Evolutionary conservation across 257 asterid genomes (phyloP), one percentile per base, ranked within the genome.

Genomic region (Solanum acaule): DNA sequence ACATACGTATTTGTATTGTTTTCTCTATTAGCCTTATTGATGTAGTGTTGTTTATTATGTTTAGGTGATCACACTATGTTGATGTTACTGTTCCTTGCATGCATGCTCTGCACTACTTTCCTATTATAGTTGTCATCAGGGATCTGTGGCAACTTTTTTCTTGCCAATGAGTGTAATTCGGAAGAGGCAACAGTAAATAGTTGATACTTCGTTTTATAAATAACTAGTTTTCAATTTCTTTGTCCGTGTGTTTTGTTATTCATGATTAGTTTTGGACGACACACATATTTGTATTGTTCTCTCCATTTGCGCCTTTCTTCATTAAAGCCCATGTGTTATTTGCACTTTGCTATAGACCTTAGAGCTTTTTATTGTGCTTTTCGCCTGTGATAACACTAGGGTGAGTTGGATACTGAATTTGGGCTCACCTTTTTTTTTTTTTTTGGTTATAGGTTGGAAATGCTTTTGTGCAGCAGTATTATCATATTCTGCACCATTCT

Each of bases 381-480:
- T 31, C 0, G 42, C n/a, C 78, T 72, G 23, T 33, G 42, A 33
- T 35, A 75, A 8, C 18, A 6, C 31, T 75, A 31, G 56, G 65
- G 25, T 72, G 70, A 82, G 85, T 79, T 46, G 10, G 40, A 44
- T 79, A 44, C 65, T 44, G 85, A 27, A 79, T 46, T 44, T 44
- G 85, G 38, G 40, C 31, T 46, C 27, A 81, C 12, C 31, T 29
- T n/a, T n/a, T 77, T 81, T 16, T 15, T 20, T 71, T 23, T 22
- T 20, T 82, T 44, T 72, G 34, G 34, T 63, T 82, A 31, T 88
- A 97, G 99, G 98, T 97, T 46, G 99, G 98, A 34, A 93, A 96
- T 73, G 99, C 98, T 3, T 97, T 97, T 72, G 99, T 93, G 87
- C 94, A 94, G 91, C 98, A 97, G 93, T 97, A 97, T 88, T 97